Evolutionary conservation across 2,329 filamentous ascomycete genomes (phyloP), one percentile per base, ranked within the genome.

Genomic region (Hymenoscyphus linearis): DNA sequence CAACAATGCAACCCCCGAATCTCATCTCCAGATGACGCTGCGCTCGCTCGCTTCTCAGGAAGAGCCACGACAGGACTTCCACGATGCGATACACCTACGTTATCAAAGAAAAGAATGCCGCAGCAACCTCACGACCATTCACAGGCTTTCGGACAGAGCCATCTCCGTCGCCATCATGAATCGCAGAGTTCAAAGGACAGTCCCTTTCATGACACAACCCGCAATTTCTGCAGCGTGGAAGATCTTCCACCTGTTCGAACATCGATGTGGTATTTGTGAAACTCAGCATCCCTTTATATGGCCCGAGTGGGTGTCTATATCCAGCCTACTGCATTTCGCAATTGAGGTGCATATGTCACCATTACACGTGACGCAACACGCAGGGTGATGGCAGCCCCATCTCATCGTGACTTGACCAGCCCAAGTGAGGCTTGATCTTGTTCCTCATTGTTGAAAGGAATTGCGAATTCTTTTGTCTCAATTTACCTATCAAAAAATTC

Each of bases 311-410:
- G 37, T 22, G 35, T 52, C 16, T 10, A 54, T 47, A 10, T n/a
- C 57, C 18, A 26, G 57, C 50, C 47, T 18, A 14, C 50, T 58
- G 56, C 54, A 18, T 31, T 52, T 53, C 59, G 59, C 44, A 57
- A 60, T 60, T 14, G 22, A 37, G 9, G 22, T 37, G 53, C 54
- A 57, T 52, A 60, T 60, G 40, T 18, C 34, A 44, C 35, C 40
- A 60, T 60, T 25, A 37, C 59, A 60, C 59, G 59, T 60, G 59
- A 60, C 34, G 13, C 18, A 7, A 12, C 25, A 27, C 56, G 13
- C 36, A 35, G 44, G n/a, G 35, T 7, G 6, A 31, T 31, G 31
- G 31, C 31, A 18, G n/a, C 3, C 2, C 56, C 14, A 18, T 58
- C 22, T 6, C 56, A 14, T 6, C 27, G 31, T 58, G 56, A 47